Percentiles rank a stretch among this genome's conserved stretches.
These are phyloP conservation scores for Suaeda aralocaspica DNA, from an alignment of 148 eudicot genomes.

Conservation along the genomic window DNA sequence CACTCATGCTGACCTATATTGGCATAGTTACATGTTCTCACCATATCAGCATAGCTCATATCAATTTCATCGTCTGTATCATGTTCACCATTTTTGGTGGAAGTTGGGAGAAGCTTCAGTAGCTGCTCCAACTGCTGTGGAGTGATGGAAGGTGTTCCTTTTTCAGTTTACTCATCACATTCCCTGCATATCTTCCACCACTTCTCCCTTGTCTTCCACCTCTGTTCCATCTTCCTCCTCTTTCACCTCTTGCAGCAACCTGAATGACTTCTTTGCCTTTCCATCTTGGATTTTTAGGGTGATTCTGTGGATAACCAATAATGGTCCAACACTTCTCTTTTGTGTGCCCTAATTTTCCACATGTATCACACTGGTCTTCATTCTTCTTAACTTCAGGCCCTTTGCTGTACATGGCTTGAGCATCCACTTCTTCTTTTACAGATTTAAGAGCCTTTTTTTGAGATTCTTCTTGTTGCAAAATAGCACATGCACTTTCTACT, in stretches of 20 bases:
- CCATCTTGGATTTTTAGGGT: no score
- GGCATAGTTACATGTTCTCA: background rate
- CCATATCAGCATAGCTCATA: background rate
- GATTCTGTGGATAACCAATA: no score
- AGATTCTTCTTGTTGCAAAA: background rate
- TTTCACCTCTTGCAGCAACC: no score
- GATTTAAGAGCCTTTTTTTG: background rate
- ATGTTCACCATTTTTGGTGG: background rate
- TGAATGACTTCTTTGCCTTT: no score
- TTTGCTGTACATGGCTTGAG: background rate
- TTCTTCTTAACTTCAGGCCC: no score
- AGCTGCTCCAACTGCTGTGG: background rate
- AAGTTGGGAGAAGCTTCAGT: background rate
- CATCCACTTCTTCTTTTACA: background rate
- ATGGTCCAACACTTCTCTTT: no score
- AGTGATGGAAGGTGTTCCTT: background rate
- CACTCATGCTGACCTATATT: background rate
- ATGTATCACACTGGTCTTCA: background rate
- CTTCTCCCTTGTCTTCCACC: no score
- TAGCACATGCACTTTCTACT: background rate
- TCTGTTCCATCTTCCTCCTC: no score
- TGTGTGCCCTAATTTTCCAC: background rate
- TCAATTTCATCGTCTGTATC: background rate
- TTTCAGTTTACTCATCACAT: no score
- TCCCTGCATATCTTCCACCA: background rate